Percentiles rank a stretch among this genome's conserved stretches.
These are phyloP conservation scores for Naganishia cerealis DNA, from an alignment of 1,284 basidiomycete species.

Conservation along the genomic window DNA sequence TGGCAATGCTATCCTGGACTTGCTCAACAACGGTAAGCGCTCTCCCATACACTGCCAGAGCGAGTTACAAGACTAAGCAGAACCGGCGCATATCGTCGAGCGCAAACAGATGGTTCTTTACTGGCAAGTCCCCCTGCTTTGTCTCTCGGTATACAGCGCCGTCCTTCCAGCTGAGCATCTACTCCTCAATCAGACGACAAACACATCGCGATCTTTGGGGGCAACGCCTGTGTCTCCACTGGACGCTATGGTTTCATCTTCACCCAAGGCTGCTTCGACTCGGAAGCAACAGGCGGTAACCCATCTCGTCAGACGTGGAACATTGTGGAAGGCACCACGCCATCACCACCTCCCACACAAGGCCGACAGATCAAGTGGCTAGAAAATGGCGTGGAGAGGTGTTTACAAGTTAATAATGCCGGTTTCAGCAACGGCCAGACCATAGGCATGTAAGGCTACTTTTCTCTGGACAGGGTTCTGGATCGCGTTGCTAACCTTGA, in stretches of 20 bases:
- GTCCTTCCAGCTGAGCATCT: background rate
- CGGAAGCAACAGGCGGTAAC: conserved; percentile 18
- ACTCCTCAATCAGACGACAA: background rate
- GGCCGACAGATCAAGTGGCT: conserved; percentile 23
- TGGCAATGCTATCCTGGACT: conserved; percentile 21
- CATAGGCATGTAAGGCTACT: conserved; percentile 10
- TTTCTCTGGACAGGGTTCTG: background rate
- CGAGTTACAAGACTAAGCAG: background rate
- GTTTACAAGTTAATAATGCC: conserved; percentile 25
- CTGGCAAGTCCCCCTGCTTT: background rate
- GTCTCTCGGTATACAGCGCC: background rate
- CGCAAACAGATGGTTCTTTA: conserved; percentile 16
- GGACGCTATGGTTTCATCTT: conserved; percentile 8
- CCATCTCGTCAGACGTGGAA: conserved; percentile 17
- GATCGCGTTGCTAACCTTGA: background rate
- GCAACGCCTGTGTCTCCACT: conserved; percentile 16
- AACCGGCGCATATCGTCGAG: background rate
- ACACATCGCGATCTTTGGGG: conserved; percentile 10
- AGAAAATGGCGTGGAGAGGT: conserved; percentile 19
- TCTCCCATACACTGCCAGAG: background rate
- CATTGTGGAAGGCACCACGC: conserved; percentile 13
- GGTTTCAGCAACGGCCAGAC: conserved; percentile 20
- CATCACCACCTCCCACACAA: background rate
- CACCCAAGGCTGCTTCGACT: conserved; percentile 24
- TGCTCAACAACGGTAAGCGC: conserved; percentile 19